Evolutionary conservation across 768 basidiomycete species (phyloP).

Genomic region (Hebeloma cylindrosporum): DNA sequence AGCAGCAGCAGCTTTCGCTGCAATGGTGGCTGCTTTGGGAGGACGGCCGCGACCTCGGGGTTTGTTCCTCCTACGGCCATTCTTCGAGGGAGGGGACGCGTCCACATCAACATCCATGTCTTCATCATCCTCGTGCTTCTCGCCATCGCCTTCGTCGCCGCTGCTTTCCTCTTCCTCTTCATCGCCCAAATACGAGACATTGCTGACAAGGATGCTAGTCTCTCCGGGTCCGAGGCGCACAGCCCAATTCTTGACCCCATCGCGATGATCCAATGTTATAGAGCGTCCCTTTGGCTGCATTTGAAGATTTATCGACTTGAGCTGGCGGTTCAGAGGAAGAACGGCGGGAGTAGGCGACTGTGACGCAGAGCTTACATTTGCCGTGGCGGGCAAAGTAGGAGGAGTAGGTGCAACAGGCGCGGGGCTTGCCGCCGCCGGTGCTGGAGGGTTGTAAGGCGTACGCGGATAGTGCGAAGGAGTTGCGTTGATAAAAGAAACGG

Average conservation of each 20-base stretch:
- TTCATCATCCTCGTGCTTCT: constrained; percentile 42
- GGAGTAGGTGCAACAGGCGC: constrained; percentile 6
- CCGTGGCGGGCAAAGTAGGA: constrained; percentile 17
- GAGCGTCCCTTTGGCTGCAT: constrained; percentile 61
- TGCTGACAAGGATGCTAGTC: constrained; percentile 50
- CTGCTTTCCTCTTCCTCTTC: constrained; percentile 62
- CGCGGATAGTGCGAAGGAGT: constrained; percentile 55
- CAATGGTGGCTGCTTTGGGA: constrained; percentile 28
- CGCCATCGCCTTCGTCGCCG: constrained; percentile 45
- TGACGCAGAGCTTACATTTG: constrained; percentile 32
- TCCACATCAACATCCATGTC: constrained; percentile 46
- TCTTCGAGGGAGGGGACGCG: constrained; percentile 38
- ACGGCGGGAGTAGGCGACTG: constrained; percentile 39
- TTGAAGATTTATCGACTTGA: constrained; percentile 52
- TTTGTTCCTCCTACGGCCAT: constrained; percentile 43
- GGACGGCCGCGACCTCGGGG: constrained; percentile 38
- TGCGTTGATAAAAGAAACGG: constrained; percentile 34
- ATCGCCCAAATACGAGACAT: constrained; percentile 53
- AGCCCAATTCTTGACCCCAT: constrained; percentile 76
- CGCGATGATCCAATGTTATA: constrained; percentile 59
- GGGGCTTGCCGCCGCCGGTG: constrained; percentile 20
- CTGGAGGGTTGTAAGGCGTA: constrained; percentile 46
- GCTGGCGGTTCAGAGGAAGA: constrained; percentile 40
- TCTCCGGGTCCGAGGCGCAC: constrained; percentile 61
- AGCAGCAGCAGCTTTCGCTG: constrained; percentile 30